These are phyloP conservation scores for Neurospora intermedia DNA, from an alignment of 495 filamentous ascomycete species.

Conservation along the genomic window DNA sequence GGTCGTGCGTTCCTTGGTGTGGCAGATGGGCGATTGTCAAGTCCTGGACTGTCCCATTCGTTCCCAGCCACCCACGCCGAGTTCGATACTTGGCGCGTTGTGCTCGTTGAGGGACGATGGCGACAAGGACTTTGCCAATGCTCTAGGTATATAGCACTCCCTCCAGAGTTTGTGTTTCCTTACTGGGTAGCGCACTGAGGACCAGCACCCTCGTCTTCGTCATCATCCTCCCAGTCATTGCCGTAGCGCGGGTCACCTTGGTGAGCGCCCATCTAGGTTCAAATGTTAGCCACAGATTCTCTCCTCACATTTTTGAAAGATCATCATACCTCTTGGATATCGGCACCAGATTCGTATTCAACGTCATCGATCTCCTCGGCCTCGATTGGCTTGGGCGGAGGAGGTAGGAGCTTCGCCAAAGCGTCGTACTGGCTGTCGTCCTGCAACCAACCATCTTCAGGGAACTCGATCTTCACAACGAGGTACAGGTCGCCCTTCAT, in stretches of 20 bases:
- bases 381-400: slow-evolving; percentile 44
- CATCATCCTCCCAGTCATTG: slow-evolving; percentile 71
- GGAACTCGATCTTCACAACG: slow-evolving; percentile 77
- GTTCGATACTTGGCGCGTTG: background rate
- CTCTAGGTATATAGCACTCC: slow-evolving; percentile 1
- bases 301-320: background rate
- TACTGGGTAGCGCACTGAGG: slow-evolving; percentile 85
- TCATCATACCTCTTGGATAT: slow-evolving; percentile 62
- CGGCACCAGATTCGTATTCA: slow-evolving; percentile 65
- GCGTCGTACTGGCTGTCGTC: slow-evolving; percentile 53
- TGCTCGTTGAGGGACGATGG: background rate
- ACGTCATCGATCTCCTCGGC: slow-evolving; percentile 77
- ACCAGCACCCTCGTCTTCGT: slow-evolving; percentile 51
- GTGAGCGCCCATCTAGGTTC: slow-evolving; percentile 47
- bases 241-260: slow-evolving; percentile 56
- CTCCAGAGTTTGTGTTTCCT: slow-evolving; percentile 19
- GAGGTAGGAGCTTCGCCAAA: slow-evolving; percentile 64
- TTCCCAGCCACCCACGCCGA: background rate
- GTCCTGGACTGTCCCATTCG: background rate
- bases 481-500: slow-evolving; percentile 79
- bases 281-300: slow-evolving; percentile 6
- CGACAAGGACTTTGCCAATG: background rate
- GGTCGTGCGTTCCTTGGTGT: background rate
- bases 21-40: background rate
- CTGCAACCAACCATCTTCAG: slow-evolving; percentile 71